These are phyloP conservation scores for Cicer yamashitae DNA, from an alignment of 306 rosid species.

Conservation along the genomic window DNA sequence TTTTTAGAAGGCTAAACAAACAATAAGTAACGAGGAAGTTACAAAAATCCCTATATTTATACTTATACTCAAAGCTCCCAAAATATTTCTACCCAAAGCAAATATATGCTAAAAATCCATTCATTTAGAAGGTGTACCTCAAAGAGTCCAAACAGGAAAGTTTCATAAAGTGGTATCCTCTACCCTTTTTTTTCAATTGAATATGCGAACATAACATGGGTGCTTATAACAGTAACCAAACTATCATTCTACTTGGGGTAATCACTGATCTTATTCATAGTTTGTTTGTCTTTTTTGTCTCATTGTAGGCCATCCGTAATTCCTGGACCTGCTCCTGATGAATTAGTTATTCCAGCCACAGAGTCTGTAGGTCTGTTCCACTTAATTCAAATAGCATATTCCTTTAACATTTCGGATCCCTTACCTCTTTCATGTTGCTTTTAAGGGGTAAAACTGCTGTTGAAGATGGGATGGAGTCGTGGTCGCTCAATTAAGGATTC, in stretches of 20 bases:
- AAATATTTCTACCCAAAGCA: neutral
- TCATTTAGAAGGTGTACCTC: neutral
- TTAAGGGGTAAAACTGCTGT: conserved; percentile 83
- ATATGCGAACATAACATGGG: conserved; percentile 17
- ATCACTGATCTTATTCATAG: conserved; percentile 34
- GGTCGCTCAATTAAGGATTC: conserved; percentile 97
- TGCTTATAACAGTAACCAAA: conserved; percentile 10
- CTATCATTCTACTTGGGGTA: conserved; percentile 34
- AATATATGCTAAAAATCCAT: neutral
- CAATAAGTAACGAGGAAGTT: neutral
- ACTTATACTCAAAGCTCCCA: neutral
- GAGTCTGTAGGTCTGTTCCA: conserved; percentile 84
- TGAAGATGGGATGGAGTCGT: conserved; percentile 98
- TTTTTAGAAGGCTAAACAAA: neutral
- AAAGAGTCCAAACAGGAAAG: neutral
- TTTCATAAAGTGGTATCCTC: neutral
- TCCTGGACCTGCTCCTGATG: conserved; percentile 98
- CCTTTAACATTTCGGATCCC: conserved; percentile 25
- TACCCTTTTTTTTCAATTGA: conserved; percentile 35
- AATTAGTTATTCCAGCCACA: conserved; percentile 79
- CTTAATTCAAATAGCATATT: conserved; percentile 31
- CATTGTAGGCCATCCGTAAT: conserved; percentile 83
- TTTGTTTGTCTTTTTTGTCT: conserved; percentile 31
- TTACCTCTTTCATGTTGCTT: conserved; percentile 37
- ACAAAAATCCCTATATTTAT: neutral